Evolutionary conservation across 2,329 filamentous ascomycete genomes (phyloP), one percentile per base, ranked within the genome.

Genomic region (Monilinia aucupariae): DNA sequence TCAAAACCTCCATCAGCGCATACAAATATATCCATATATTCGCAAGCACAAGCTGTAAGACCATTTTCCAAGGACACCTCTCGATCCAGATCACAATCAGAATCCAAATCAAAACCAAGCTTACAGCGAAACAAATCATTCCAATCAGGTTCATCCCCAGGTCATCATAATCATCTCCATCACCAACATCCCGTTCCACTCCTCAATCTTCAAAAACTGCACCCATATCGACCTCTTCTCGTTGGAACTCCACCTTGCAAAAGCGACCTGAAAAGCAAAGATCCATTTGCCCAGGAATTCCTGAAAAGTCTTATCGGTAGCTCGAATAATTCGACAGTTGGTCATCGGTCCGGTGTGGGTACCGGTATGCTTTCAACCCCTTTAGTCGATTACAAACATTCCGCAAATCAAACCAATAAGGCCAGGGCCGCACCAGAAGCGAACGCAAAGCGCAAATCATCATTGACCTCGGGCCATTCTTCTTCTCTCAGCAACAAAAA

Each of bases 351-450:
- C 20, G 43, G 43, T 61, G 49, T 53, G 70, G 65, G 67, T 65
- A 30, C 27, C 27, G 27, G 27, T 3, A 73, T 73, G 71, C 70
- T 70, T 61, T 68, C 68, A 50, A 72, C 69, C 62, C 71, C 71
- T 49, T 63, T 71, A 48, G 65, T 67, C 58, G 69, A 73, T 65
- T 71, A 70, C 66, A 70, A 68, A 67, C 69, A 68, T 63, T 60
- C 68, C 52, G 69, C 71, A 49, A 72, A 71, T 61, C 71, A 72
- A 63, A 67, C 67, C 59, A 69, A 55, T 54, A 72, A 71, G 63
- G 64, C 65, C 32, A 64, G 69, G 66, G 68, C 70, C 48, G 67
- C 64, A 43, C 50, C 65, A 34, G 64, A 64, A 60, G 63, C 65
- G 61, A 63, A 66, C 52, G 54, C 41, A 34, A 56, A 66, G 55